Evolutionary conservation across 352 stramenopile genomes (phyloP).

Genomic region (Phytopythium sindhum): DNA sequence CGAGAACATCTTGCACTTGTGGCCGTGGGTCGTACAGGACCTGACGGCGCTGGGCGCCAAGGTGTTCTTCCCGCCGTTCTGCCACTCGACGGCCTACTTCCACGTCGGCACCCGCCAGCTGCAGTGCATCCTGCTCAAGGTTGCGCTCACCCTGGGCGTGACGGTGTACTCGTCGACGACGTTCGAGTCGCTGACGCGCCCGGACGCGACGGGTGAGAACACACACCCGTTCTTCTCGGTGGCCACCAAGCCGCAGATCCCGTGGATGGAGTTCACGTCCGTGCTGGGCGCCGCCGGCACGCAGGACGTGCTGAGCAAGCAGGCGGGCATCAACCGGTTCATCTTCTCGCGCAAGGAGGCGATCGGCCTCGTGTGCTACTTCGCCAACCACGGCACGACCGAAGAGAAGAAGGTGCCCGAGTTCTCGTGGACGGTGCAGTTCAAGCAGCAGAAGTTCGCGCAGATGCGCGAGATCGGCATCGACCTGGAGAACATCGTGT

Average conservation of each 20-base stretch:
- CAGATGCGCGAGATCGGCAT: conserved; percentile 71
- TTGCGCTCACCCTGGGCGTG: conserved; percentile 68
- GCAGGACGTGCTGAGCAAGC: conserved; percentile 59
- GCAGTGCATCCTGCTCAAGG: conserved; percentile 83
- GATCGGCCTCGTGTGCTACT: conserved; percentile 81
- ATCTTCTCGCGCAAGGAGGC: conserved; percentile 80
- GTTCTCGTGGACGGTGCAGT: conserved; percentile 86
- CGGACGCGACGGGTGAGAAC: conserved; percentile 48
- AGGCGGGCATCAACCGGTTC: conserved; percentile 72
- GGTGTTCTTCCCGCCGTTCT: conserved; percentile 80
- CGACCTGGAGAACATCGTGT: conserved; percentile 83
- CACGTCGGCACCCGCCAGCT: conserved; percentile 84
- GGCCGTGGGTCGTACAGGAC: conserved; percentile 81
- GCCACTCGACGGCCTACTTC: conserved; percentile 80
- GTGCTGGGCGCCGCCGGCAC: conserved; percentile 64
- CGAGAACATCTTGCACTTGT: conserved; percentile 84
- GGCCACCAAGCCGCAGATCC: conserved; percentile 69
- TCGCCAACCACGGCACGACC: conserved; percentile 63
- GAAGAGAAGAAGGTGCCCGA: conserved; percentile 77
- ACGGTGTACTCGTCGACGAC: conserved; percentile 59
- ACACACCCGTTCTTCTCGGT: conserved; percentile 70
- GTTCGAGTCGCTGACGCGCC: conserved; percentile 53
- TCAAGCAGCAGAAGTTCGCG: conserved; percentile 82
- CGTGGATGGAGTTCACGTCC: conserved; percentile 74
- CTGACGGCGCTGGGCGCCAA: conserved; percentile 77